Evolutionary conservation across 2,329 filamentous ascomycete species (phyloP).

Genomic region (Zalaria obscura): DNA sequence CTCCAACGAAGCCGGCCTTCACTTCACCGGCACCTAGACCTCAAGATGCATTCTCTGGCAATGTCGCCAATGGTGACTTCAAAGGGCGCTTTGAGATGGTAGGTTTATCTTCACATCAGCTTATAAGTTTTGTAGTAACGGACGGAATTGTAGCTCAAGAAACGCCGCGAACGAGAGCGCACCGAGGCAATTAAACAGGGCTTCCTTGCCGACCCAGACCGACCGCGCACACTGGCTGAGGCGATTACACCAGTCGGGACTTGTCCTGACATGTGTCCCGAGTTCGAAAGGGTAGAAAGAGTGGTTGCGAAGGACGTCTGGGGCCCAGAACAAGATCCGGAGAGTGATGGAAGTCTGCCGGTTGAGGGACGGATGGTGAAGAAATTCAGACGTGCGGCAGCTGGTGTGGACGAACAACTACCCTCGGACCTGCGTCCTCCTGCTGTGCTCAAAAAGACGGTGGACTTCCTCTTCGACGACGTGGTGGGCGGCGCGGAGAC

Average conservation of each 20-base stretch:
- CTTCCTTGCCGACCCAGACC: slow-evolving; percentile 44
- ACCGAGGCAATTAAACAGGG: slow-evolving; percentile 37
- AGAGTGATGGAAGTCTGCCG: slow-evolving; percentile 18
- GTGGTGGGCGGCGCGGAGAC: slow-evolving; percentile 36
- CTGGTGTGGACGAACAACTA: slow-evolving; percentile 47
- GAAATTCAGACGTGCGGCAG: slow-evolving; percentile 47
- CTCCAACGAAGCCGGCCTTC: background rate
- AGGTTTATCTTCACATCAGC: slow-evolving; percentile 1
- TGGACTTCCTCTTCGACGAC: slow-evolving; percentile 29
- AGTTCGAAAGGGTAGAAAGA: slow-evolving; percentile 47
- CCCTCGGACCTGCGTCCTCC: slow-evolving; percentile 51
- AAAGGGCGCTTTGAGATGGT: slow-evolving; percentile 4
- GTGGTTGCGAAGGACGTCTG: slow-evolving; percentile 49
- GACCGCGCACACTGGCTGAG: slow-evolving; percentile 43
- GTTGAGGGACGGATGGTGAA: slow-evolving; percentile 47
- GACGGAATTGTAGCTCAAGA: slow-evolving; percentile 24
- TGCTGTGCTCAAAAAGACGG: slow-evolving; percentile 25
- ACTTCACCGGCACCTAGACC: background rate
- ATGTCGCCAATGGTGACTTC: background rate
- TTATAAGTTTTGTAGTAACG: background rate
- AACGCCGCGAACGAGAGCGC: slow-evolving; percentile 34
- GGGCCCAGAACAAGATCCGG: slow-evolving; percentile 31
- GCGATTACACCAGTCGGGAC: slow-evolving; percentile 48
- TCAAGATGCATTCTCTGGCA: background rate
- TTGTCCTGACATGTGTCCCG: slow-evolving; percentile 50